phyloP scores from a whole-genome alignment of 805 yeast species.

The Debaryomyces castellii region DNA sequence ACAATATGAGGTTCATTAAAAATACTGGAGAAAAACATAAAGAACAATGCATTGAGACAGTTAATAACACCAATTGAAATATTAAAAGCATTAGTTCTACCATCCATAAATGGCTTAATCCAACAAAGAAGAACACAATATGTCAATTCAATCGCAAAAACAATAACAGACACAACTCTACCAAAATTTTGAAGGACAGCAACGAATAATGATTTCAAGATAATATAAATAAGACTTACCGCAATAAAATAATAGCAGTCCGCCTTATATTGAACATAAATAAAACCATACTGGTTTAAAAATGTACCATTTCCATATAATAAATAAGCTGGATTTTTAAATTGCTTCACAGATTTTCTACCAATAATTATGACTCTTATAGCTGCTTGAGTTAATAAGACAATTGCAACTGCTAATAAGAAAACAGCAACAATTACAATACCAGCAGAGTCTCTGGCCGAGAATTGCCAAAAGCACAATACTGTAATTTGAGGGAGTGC shows the following conservation, averaged over 20 bases:
- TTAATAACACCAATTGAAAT: conserved; percentile 80
- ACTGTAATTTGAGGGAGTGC: conserved; percentile 87
- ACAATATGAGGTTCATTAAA: conserved; percentile 84
- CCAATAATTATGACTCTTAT: conserved; percentile 74
- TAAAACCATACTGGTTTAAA: conserved; percentile 85
- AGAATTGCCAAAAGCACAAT: conserved; percentile 86
- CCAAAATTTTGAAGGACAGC: conserved; percentile 84
- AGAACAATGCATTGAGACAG: conserved; percentile 80
- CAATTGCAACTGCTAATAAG: conserved; percentile 55
- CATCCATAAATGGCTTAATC: conserved; percentile 90
- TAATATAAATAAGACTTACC: conserved; percentile 61
- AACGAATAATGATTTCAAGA: conserved; percentile 76
- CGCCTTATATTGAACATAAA: conserved; percentile 89
- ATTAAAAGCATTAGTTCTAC: conserved; percentile 90
- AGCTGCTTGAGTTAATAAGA: conserved; percentile 70
- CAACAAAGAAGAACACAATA: conserved; percentile 66
- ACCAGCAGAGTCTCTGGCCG: conserved; percentile 81
- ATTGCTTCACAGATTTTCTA: conserved; percentile 62
- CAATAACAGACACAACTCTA: conserved; percentile 73
- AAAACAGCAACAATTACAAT: conserved; percentile 76
- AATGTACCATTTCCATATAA: conserved; percentile 80
- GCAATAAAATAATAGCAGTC: conserved; percentile 80
- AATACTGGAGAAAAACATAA: conserved; percentile 81
- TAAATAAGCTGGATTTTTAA: conserved; percentile 89
- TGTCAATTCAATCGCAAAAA: conserved; percentile 72